Conservation (phyloP, 2,329 filamentous ascomycete species). For the Cadophora malorum region DNA sequence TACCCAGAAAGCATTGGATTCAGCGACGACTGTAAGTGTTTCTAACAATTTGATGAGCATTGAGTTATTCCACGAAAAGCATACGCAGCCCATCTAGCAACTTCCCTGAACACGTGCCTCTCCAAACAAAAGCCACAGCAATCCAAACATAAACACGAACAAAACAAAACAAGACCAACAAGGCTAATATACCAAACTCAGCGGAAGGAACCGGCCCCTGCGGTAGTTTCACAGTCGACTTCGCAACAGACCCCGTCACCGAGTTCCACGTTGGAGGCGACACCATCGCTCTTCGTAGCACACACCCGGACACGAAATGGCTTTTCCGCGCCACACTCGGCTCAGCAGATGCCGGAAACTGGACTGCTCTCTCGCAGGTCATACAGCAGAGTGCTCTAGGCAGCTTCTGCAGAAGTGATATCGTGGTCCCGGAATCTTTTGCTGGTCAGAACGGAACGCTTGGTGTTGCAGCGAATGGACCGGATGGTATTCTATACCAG, state of each 20-base stretch:
- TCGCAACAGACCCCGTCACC: constrained; percentile 58
- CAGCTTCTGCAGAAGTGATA: constrained; percentile 57
- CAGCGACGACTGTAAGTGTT: constrained; percentile 49
- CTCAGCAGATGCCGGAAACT: constrained; percentile 52
- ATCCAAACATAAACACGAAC: background rate
- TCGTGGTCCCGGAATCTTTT: constrained; percentile 57
- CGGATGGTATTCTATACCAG: constrained; percentile 64
- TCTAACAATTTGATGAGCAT: background rate
- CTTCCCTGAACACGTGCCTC: background rate
- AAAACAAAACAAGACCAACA: background rate
- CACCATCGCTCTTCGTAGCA: constrained; percentile 51
- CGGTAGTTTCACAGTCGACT: constrained; percentile 58
- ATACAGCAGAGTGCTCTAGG: constrained; percentile 61
- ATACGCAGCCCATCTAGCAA: background rate
- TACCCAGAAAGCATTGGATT: constrained; percentile 56
- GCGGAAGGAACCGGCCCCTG: constrained; percentile 55
- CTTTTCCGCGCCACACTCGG: constrained; percentile 64
- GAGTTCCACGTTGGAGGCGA: constrained; percentile 66
- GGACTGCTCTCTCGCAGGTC: constrained; percentile 61
- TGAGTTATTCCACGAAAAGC: background rate
- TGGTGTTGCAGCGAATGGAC: constrained; percentile 56
- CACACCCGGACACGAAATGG: constrained; percentile 61
- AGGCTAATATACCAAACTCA: background rate
- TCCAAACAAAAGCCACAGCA: background rate
- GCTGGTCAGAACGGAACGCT: constrained; percentile 62